Evolutionary conservation across 768 basidiomycete genomes (phyloP).

Genomic region (Amanita molliuscula): DNA sequence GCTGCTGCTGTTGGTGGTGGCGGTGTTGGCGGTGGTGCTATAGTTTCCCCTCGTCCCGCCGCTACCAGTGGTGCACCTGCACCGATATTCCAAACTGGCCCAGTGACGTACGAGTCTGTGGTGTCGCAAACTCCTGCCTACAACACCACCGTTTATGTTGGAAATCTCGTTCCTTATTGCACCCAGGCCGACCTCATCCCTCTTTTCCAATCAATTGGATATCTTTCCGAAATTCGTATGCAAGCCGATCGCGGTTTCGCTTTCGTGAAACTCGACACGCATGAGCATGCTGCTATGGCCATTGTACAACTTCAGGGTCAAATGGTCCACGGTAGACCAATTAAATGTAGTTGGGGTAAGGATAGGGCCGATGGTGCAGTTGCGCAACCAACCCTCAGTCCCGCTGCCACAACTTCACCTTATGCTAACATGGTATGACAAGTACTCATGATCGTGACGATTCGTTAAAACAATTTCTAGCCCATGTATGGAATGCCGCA

Average conservation of each 20-base stretch:
- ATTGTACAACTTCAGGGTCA: conserved; percentile 96
- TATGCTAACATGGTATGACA: conserved; percentile 72
- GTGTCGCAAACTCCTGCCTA: conserved; percentile 88
- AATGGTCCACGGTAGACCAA: conserved; percentile 93
- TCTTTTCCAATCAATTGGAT: conserved; percentile 96
- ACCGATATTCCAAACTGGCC: conserved; percentile 83
- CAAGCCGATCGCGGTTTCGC: conserved; percentile 98
- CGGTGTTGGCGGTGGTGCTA: conserved; percentile 3
- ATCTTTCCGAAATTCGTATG: conserved; percentile 98
- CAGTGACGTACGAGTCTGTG: conserved; percentile 88
- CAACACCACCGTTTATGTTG: conserved; percentile 97
- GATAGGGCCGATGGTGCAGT: conserved; percentile 72
- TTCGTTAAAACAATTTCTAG: conserved; percentile 22
- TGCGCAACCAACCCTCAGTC: conserved; percentile 48
- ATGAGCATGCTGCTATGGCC: conserved; percentile 97
- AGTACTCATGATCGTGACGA: background rate
- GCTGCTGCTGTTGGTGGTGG: conserved; percentile 24
- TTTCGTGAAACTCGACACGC: conserved; percentile 97
- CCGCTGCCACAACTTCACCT: conserved; percentile 48
- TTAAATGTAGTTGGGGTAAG: conserved; percentile 99
- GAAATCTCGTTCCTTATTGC: conserved; percentile 94
- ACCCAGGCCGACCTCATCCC: conserved; percentile 97
- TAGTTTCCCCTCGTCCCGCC: conserved; percentile 29
- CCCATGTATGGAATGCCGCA: conserved; percentile 91
- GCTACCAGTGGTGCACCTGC: conserved; percentile 64